phyloP scores from a whole-genome alignment of 495 filamentous ascomycete genomes.

The Lepidopterella palustris region DNA sequence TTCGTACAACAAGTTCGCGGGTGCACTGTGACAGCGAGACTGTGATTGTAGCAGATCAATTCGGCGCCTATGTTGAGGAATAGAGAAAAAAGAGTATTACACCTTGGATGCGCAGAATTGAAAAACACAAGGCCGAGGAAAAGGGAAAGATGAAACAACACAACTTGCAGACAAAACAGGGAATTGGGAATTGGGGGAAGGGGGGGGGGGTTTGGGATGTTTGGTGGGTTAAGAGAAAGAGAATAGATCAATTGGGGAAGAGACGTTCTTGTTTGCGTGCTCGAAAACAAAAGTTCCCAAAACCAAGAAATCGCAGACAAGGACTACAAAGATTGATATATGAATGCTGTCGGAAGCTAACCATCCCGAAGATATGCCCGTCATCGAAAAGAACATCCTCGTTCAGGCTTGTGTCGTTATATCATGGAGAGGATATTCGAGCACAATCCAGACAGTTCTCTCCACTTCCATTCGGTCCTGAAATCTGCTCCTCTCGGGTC shows the following conservation, averaged over 20 bases:
- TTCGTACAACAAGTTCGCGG: background rate
- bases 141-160: background rate
- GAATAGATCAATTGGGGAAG: background rate
- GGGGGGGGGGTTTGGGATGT: background rate
- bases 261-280: background rate
- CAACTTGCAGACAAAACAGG: background rate
- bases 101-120: slow-evolving; percentile 3
- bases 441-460: slow-evolving; percentile 3
- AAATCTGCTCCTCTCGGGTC: background rate
- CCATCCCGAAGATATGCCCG: background rate
- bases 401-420: background rate
- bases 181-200: background rate
- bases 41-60: background rate
- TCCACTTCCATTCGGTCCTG: background rate
- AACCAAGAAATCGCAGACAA: slow-evolving; percentile 1
- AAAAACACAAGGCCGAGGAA: slow-evolving; percentile 2
- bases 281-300: background rate
- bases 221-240: background rate
- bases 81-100: slow-evolving; percentile 3
- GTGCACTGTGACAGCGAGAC: background rate
- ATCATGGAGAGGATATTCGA: background rate
- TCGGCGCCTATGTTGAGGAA: background rate
- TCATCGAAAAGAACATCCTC: background rate
- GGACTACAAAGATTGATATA: background rate
- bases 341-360: background rate